phyloP scores from a whole-genome alignment of 1,284 basidiomycete genomes.

The Sporisorium exsertum region DNA sequence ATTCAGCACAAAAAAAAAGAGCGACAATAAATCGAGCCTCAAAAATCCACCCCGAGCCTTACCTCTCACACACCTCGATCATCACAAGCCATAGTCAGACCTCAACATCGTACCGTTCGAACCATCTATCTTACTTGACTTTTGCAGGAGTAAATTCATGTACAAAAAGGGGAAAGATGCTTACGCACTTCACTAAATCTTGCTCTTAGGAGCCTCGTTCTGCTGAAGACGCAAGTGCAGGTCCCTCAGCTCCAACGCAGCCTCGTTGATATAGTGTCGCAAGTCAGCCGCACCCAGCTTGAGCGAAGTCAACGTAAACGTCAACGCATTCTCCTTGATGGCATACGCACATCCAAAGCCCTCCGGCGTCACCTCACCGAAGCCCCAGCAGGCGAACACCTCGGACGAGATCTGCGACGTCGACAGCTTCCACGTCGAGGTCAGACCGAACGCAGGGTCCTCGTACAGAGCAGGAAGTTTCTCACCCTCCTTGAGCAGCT shows the following conservation, averaged over 20 bases:
- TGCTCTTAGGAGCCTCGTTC: conserved; percentile 39
- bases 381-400: conserved; percentile 94
- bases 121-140: conserved; percentile 6
- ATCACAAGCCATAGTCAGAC: not conserved
- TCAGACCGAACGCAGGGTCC: conserved; percentile 80
- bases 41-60: not conserved
- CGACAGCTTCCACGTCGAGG: conserved; percentile 89
- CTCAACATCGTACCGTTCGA: not conserved
- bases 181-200: not conserved
- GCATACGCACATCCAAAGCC: conserved; percentile 94
- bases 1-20: not conserved
- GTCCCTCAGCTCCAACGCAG: conserved; percentile 68
- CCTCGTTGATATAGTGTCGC: conserved; percentile 69
- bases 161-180: not conserved
- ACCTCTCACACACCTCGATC: not conserved
- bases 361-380: conserved; percentile 89
- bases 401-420: conserved; percentile 87
- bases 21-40: not conserved
- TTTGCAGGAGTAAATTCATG: not conserved
- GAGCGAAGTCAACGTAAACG: conserved; percentile 90
- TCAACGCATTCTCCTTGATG: conserved; percentile 86
- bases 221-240: conserved; percentile 59
- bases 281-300: conserved; percentile 74
- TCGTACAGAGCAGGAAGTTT: conserved; percentile 81
- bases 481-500: conserved; percentile 82